Percentiles rank a stretch among this genome's conserved stretches.
These are phyloP conservation scores for Trichoderma koningii DNA, from an alignment of 2,329 filamentous ascomycete genomes.

Conservation along the genomic window DNA sequence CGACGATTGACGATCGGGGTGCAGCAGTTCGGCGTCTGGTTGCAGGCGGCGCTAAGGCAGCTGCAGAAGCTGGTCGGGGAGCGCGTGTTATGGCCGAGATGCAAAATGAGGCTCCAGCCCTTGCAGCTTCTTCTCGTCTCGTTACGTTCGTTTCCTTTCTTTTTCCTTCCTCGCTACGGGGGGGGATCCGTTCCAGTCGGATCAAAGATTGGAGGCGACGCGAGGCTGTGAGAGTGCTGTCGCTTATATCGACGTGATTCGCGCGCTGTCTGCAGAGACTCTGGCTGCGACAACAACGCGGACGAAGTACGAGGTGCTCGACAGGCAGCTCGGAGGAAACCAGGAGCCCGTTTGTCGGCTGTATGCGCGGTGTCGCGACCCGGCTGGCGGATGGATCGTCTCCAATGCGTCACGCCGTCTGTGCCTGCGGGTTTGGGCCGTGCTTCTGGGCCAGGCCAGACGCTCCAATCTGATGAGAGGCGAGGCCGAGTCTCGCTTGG, in stretches of 20 bases:
- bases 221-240: constrained; percentile 4
- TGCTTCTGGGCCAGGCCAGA: constrained; percentile 10
- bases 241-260: constrained; percentile 17
- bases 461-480: constrained; percentile 22
- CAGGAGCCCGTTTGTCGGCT: neutral
- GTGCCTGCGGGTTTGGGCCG: constrained; percentile 3
- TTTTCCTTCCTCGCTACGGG: neutral
- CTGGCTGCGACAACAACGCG: constrained; percentile 23
- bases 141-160: neutral
- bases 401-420: constrained; percentile 15
- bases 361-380: constrained; percentile 18
- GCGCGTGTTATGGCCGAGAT: constrained; percentile 10
- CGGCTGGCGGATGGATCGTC: neutral
- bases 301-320: constrained; percentile 5
- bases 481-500: constrained; percentile 20
- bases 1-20: constrained; percentile 3
- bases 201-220: constrained; percentile 8
- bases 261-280: neutral
- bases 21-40: constrained; percentile 20
- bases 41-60: constrained; percentile 20
- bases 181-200: constrained; percentile 12
- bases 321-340: neutral
- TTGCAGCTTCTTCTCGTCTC: neutral
- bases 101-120: constrained; percentile 14
- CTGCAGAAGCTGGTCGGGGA: constrained; percentile 17